These are phyloP conservation scores for Phytophthora agathidicida DNA, from an alignment of 352 stramenopile species.

Conservation along the genomic window DNA sequence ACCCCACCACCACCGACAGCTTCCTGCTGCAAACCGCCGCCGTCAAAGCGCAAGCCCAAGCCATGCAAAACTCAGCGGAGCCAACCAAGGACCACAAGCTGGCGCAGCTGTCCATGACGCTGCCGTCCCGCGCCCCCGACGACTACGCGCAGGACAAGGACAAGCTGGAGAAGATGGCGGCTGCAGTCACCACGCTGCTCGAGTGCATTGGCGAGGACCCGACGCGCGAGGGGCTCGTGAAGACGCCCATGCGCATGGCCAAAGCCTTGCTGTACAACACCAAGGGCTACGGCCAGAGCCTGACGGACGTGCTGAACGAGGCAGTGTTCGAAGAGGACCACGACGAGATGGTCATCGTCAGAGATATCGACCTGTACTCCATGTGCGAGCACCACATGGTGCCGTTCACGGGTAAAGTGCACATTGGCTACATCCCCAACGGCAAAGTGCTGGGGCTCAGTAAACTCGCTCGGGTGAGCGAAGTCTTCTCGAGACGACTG, in stretches of 20 bases:
- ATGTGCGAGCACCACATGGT: conserved; percentile 99
- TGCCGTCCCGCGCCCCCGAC: conserved; percentile 55
- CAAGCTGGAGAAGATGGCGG: conserved; percentile 94
- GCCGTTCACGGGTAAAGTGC: conserved; percentile 97
- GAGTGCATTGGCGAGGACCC: conserved; percentile 96
- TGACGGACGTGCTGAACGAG: conserved; percentile 94
- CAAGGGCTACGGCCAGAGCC: conserved; percentile 93
- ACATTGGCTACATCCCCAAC: conserved; percentile 95
- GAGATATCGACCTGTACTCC: conserved; percentile 99
- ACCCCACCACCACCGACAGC: conserved; percentile 6
- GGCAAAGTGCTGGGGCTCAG: conserved; percentile 97
- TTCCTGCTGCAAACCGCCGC: conserved; percentile 30
- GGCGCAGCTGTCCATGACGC: conserved; percentile 66
- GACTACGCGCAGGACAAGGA: conserved; percentile 78
- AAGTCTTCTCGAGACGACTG: conserved; percentile 96
- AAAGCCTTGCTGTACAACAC: conserved; percentile 98
- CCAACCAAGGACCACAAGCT: conserved; percentile 30
- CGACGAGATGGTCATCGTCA: conserved; percentile 99
- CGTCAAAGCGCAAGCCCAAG: conserved; percentile 15
- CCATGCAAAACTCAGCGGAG: conserved; percentile 45
- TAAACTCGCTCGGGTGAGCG: conserved; percentile 98
- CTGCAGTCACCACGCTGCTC: conserved; percentile 92
- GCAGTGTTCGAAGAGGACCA: conserved; percentile 99
- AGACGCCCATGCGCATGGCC: conserved; percentile 97
- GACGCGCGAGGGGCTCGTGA: conserved; percentile 93